Evolutionary conservation across 192 early-diverging fungal species (phyloP).

Genomic region (Backusella sp.): DNA sequence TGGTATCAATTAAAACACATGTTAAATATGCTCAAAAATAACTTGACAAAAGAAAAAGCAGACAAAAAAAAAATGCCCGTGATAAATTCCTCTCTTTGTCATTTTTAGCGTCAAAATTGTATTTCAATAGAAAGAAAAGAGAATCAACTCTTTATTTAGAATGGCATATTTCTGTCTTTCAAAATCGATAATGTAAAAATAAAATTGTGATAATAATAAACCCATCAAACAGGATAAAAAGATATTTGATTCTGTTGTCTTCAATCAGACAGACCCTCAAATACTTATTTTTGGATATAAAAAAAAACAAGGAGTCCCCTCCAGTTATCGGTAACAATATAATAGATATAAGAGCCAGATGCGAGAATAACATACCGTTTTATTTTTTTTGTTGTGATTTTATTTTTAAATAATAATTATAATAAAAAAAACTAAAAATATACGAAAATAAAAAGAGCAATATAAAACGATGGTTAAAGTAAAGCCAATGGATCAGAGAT

Average conservation of each 20-base stretch:
- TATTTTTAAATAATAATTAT: neutral
- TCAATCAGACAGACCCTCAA: neutral
- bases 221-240: neutral
- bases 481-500: neutral
- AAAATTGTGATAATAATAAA: neutral
- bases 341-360: neutral
- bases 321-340: neutral
- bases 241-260: neutral
- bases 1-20: neutral
- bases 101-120: neutral
- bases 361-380: neutral
- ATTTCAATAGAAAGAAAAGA: neutral
- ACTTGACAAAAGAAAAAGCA: neutral
- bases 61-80: neutral
- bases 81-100: neutral
- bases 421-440: neutral
- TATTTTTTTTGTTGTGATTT: neutral
- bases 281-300: too few relatives aligned
- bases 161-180: neutral
- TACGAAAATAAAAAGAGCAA: neutral
- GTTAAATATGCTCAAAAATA: neutral
- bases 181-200: neutral
- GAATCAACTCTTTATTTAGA: neutral
- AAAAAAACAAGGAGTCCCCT: too few relatives aligned
- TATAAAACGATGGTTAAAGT: neutral